phyloP scores from a whole-genome alignment of 2,329 filamentous ascomycete species.

The Aureobasidium sp. region DNA sequence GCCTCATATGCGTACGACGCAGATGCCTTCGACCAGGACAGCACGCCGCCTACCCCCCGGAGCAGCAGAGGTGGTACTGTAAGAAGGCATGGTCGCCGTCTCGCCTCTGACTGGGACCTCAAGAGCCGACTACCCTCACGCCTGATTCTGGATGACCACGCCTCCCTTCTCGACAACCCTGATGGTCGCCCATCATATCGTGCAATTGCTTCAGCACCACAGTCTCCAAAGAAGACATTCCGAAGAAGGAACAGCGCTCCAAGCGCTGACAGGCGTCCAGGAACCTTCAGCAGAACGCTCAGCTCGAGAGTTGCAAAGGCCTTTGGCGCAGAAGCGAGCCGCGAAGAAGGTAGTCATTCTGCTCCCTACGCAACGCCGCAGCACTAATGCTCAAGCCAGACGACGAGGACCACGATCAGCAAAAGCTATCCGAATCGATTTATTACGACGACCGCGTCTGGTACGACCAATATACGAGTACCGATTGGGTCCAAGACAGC shows the following conservation, averaged over 20 bases:
- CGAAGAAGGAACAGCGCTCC: conserved; percentile 4
- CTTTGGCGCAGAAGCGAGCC: conserved; percentile 30
- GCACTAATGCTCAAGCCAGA: background rate
- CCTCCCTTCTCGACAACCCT: conserved; percentile 39
- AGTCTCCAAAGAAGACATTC: conserved; percentile 20
- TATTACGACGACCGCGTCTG: conserved; percentile 82
- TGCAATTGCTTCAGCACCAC: conserved; percentile 29
- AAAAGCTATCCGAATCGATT: conserved; percentile 59
- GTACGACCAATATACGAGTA: conserved; percentile 98
- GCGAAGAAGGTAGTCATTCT: background rate
- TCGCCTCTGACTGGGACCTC: conserved; percentile 30
- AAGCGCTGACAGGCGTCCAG: conserved; percentile 15
- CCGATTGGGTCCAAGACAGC: conserved; percentile 96
- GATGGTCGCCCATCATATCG: conserved; percentile 36
- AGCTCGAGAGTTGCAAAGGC: conserved; percentile 49
- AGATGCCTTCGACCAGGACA: background rate
- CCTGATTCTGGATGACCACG: conserved; percentile 37
- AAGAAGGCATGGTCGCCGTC: background rate
- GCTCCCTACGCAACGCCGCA: background rate
- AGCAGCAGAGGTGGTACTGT: background rate
- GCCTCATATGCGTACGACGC: conserved; percentile 22
- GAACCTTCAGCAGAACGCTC: conserved; percentile 23
- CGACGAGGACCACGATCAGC: conserved; percentile 33
- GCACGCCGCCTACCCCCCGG: background rate
- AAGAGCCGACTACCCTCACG: conserved; percentile 25